These are phyloP conservation scores for Phytophthora pisi DNA, from an alignment of 352 stramenopile genomes.

Conservation along the genomic window DNA sequence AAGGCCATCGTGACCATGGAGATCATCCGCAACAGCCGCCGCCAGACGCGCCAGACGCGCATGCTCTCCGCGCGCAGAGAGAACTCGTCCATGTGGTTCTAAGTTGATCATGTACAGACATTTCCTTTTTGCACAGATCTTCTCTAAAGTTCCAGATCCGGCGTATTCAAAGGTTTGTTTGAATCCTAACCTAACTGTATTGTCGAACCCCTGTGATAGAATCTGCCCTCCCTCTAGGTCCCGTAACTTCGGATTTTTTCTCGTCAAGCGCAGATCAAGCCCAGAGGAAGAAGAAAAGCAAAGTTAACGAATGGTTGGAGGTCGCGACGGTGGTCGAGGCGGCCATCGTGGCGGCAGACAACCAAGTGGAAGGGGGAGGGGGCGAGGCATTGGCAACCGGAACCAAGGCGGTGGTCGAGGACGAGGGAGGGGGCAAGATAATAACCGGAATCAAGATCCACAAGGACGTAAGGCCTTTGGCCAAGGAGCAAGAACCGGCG, in stretches of 20 bases:
- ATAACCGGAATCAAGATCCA: not conserved
- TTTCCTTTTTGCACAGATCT: no score
- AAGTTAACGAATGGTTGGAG: conserved; percentile 13
- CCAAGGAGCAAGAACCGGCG: not conserved
- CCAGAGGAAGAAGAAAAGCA: not conserved
- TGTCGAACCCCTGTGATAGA: conserved; percentile 3
- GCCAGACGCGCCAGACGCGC: conserved; percentile 50
- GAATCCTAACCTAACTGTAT: not conserved
- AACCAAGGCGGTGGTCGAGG: conserved; percentile 13
- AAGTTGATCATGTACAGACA: not conserved
- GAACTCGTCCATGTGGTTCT: conserved; percentile 87
- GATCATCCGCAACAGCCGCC: conserved; percentile 61
- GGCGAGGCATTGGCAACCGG: conserved; percentile 1
- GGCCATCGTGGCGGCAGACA: conserved; percentile 12
- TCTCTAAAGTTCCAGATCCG: not conserved
- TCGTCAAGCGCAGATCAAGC: conserved; percentile 4
- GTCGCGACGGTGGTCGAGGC: conserved; percentile 9
- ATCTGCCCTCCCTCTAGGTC: not conserved
- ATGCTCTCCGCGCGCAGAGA: conserved; percentile 65
- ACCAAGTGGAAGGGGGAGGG: conserved; percentile 12
- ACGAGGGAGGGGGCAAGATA: conserved; percentile 1
- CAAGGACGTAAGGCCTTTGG: not conserved
- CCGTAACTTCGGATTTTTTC: conserved; percentile 20
- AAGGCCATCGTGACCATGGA: conserved; percentile 77
- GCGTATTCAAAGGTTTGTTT: not conserved